Base-by-base conservation (phyloP, 208 protist species). In the Spironucleus salmonicida region DNA sequence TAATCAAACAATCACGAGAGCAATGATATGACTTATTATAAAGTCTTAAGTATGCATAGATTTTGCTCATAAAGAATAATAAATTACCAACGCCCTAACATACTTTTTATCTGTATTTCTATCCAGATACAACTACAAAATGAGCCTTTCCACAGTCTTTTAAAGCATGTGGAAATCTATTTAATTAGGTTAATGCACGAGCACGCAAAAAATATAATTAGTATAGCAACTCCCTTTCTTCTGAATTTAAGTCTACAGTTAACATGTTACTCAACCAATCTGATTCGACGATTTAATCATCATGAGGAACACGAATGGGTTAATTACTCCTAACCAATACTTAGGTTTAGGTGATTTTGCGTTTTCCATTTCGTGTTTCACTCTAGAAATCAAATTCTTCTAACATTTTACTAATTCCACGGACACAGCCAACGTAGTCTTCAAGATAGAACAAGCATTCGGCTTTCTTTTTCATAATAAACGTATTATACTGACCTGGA, bases 401-500 rank as follows among this genome's bases (percentile, higher is more conserved):
- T 30, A 71, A 38, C 34, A 35, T 35, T 15, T 45, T 9, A 49
- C 30, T 42, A 38, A n/a, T 42, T 23, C 19, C 38, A 49, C 64
- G n/a, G 19, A 71, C 64, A 49, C 64, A 71, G n/a, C 64, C 64
- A 45, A 71, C 45, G n/a, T 71, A 71, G n/a, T 71, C 64, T 57
- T n/a, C 15, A 15, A 71, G 34, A 27, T 71, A 11, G 34, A 71
- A 71, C 9, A 71, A 38, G n/a, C 64, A 71, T 38, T 71, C 64
- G 11, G 64, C 64, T 49, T 71, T 71, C 34, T 38, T n/a, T 9
- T 45, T 19, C 2, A 71, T n/a, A 27, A 71, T n/a, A 38, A 45
- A 38, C 34, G 9, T 19, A n/a, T 71, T 71, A 45, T 71, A 15
- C 2, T 15, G n/a, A 49, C 64, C 64, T 71, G 64, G 64, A 45